A percentile compares a stretch with the other conserved stretches of the same genome.
Conservation (phyloP, 108 stramenopile species). For the Thalassiosira profunda region DNA sequence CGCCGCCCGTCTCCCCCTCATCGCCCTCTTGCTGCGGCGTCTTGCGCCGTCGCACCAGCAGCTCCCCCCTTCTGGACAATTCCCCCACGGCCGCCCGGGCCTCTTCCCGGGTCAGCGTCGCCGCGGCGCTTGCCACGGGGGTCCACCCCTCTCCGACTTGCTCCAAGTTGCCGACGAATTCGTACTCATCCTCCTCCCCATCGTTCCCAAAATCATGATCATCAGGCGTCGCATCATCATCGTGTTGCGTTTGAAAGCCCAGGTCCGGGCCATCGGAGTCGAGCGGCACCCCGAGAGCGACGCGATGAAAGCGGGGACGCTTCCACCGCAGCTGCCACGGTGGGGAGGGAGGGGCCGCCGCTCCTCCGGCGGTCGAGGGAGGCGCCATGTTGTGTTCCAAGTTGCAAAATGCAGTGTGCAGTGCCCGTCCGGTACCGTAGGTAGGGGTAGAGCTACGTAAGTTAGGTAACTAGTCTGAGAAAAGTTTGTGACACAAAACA, state of each 20-base stretch:
- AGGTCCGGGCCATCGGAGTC: neutral
- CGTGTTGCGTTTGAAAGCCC: neutral
- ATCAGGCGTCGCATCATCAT: neutral
- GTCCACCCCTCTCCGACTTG: slow-evolving; percentile 18
- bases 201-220: neutral
- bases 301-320: slow-evolving; percentile 37
- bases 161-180: neutral
- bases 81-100: slow-evolving; percentile 27
- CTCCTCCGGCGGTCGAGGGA: neutral
- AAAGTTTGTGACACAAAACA: no score
- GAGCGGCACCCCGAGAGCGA: slow-evolving; percentile 15
- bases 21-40: neutral
- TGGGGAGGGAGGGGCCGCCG: slow-evolving; percentile 2
- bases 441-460: no score
- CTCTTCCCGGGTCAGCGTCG: slow-evolving; percentile 30
- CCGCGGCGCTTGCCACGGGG: slow-evolving; percentile 29
- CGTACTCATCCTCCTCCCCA: neutral
- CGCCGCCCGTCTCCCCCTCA: neutral
- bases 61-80: slow-evolving; percentile 11
- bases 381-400: no score
- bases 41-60: neutral
- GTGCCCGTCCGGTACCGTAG: no score
- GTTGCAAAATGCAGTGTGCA: no score
- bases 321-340: slow-evolving; percentile 52
- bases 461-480: no score